phyloP scores from a whole-genome alignment of 2,329 filamentous ascomycete genomes.

The Diplodia scrobiculata region DNA sequence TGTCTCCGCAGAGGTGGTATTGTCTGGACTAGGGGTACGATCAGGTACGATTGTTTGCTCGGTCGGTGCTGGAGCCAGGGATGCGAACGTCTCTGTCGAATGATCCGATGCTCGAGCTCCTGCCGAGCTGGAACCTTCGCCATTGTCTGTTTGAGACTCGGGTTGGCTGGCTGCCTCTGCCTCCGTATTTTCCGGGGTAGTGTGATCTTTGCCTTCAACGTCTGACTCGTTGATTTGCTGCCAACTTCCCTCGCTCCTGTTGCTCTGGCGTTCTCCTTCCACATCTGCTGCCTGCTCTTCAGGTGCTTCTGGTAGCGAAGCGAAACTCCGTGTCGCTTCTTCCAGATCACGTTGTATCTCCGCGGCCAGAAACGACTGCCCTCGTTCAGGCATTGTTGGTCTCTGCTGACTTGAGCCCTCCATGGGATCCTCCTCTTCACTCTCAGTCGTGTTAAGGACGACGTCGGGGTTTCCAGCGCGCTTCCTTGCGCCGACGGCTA shows the following conservation, averaged over 20 bases:
- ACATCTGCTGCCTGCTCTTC: slow-evolving; percentile 18
- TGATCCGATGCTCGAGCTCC: neutral
- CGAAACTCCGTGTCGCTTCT: slow-evolving; percentile 38
- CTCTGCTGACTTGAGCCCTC: slow-evolving; percentile 34
- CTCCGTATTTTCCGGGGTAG: neutral
- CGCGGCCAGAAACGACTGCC: slow-evolving; percentile 51
- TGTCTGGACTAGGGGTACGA: neutral
- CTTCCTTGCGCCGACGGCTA: neutral
- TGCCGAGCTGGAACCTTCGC: neutral
- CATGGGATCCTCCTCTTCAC: neutral
- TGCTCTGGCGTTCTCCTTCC: slow-evolving; percentile 41
- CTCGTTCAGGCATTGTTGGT: slow-evolving; percentile 53
- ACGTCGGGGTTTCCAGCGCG: neutral
- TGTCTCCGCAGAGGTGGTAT: neutral
- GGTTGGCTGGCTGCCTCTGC: neutral
- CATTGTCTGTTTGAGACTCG: neutral
- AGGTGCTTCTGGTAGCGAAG: slow-evolving; percentile 2
- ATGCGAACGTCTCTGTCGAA: neutral
- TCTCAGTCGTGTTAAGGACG: neutral
- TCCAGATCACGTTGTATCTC: slow-evolving; percentile 53
- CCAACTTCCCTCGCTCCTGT: slow-evolving; percentile 47
- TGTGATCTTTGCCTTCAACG: slow-evolving; percentile 20
- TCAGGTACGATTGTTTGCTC: slow-evolving; percentile 5
- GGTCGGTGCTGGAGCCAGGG: slow-evolving; percentile 8
- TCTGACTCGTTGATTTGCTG: slow-evolving; percentile 42